Conservation (phyloP, 306 rosid genomes). For the Gleditsia sinensis region DNA sequence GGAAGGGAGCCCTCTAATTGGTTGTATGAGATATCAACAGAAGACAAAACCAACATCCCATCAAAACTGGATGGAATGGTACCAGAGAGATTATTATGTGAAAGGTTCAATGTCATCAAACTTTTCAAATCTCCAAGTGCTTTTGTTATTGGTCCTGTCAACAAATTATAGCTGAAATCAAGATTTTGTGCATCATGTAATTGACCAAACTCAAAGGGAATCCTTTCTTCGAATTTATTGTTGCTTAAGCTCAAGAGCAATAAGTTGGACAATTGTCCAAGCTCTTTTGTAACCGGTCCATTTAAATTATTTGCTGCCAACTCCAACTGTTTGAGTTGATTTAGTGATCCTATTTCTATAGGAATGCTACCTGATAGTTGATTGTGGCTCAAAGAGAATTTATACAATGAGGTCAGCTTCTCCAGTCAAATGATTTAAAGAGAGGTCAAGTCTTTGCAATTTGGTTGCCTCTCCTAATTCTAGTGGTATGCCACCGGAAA, state of each 20-base stretch:
- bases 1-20: not conserved
- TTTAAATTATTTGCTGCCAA: not conserved
- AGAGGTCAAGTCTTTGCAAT: not conserved
- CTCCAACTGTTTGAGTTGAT: not conserved
- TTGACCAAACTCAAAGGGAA: too few species aligned
- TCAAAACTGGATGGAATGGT: not conserved
- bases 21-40: not conserved
- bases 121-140: not conserved
- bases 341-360: too few species aligned
- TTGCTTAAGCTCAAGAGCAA: conserved; percentile 6
- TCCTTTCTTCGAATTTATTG: too few species aligned
- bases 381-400: too few species aligned
- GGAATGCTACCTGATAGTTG: not conserved
- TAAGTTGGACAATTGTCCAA: not conserved
- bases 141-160: conserved; percentile 25
- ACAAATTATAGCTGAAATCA: conserved; percentile 42
- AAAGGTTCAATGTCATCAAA: not conserved
- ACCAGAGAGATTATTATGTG: not conserved
- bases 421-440: not conserved
- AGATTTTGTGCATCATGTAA: too few species aligned
- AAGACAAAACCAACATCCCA: not conserved
- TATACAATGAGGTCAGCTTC: too few species aligned
- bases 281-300: not conserved
- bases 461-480: not conserved
- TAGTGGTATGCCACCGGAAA: not conserved